Conservation (phyloP, 176 grass and related monocot species). For the Juncus inflexus region DNA sequence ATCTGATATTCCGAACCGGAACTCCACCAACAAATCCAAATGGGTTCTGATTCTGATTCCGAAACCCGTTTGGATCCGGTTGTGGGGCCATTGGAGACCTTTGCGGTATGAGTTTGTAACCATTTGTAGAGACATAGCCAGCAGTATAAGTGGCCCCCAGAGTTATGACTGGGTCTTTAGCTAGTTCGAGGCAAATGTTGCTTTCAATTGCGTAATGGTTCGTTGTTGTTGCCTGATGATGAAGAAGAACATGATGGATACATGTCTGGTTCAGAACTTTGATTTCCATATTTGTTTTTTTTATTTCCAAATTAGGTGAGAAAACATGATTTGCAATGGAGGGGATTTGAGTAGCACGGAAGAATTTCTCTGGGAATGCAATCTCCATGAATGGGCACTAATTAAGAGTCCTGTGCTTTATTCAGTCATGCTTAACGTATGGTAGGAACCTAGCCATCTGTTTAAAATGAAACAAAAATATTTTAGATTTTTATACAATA, state of each 20-base stretch:
- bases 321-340: too few species aligned
- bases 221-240: constrained; percentile 21
- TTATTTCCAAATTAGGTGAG: too few species aligned
- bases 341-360: too few species aligned
- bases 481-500: too few species aligned
- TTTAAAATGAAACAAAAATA: too few species aligned
- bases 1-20: constrained; percentile 27
- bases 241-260: background rate
- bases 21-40: constrained; percentile 53
- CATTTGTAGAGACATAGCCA: constrained; percentile 96
- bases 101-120: constrained; percentile 87
- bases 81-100: constrained; percentile 63
- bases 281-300: too few species aligned
- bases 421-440: too few species aligned
- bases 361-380: too few species aligned
- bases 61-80: constrained; percentile 38
- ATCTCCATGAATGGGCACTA: too few species aligned
- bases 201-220: constrained; percentile 61
- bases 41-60: constrained; percentile 32
- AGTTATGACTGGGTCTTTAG: constrained; percentile 93
- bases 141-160: constrained; percentile 92
- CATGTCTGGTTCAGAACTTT: too few species aligned
- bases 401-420: too few species aligned
- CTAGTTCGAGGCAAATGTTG: constrained; percentile 92
- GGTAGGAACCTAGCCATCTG: too few species aligned